A percentile compares a stretch with the other conserved stretches of the same genome.
Evolutionary conservation across 768 basidiomycete genomes (phyloP).

Genomic region (Rubroboletus satanas): DNA sequence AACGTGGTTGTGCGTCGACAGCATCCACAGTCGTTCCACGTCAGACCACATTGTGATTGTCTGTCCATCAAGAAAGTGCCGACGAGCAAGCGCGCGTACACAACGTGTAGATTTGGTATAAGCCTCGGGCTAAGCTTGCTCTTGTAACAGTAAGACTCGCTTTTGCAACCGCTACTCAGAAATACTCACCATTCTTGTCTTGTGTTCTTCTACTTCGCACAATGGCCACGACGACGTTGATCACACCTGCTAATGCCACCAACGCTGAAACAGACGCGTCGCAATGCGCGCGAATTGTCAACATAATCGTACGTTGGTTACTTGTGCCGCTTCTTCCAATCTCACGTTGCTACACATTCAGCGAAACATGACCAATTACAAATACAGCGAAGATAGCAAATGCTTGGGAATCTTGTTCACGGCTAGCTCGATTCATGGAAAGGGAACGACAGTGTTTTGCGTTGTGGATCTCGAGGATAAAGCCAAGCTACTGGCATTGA

Average conservation of each 20-base stretch:
- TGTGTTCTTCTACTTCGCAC: background rate
- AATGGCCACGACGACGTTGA: background rate
- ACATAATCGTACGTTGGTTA: background rate
- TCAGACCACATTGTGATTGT: background rate
- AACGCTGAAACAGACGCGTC: background rate
- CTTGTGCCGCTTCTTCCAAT: background rate
- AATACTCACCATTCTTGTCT: background rate
- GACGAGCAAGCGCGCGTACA: background rate
- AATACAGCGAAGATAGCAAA: background rate
- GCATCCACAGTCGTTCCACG: background rate
- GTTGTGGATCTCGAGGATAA: background rate
- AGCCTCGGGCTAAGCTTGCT: background rate
- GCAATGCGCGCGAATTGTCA: background rate
- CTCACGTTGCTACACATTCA: background rate
- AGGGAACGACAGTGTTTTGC: constrained; percentile 7
- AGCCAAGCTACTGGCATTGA: too few relatives aligned
- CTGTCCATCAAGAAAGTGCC: background rate
- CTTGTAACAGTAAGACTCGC: background rate
- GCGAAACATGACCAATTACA: too few relatives aligned
- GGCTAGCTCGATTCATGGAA: constrained; percentile 9
- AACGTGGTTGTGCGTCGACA: too few relatives aligned
- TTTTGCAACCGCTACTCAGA: background rate
- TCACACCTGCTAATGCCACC: background rate
- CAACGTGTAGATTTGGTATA: background rate
- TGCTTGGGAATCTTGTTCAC: constrained; percentile 6